Base-by-base conservation (phyloP, 2,329 filamentous ascomycete species). In the Gliomastix tumulicola region DNA sequence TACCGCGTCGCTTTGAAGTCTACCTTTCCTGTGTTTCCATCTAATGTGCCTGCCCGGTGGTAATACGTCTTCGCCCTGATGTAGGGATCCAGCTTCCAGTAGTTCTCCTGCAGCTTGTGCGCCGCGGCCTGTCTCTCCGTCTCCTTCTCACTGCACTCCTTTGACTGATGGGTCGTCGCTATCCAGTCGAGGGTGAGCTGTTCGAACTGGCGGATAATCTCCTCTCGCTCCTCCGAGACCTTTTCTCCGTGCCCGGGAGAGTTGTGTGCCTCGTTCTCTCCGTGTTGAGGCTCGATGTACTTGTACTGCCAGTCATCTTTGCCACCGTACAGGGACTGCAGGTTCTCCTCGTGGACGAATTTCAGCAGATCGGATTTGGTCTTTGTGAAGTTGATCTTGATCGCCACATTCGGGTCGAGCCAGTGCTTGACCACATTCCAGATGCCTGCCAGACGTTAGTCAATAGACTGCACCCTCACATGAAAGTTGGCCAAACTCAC, bases 391-490 rank as follows among this genome's bases (percentile, higher is more conserved):
- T 85, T 73, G 12, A 87, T 74, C 60, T 88, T 88, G 38, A 71
- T 63, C 4, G 82, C 82, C 17, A 88, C 79, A 6, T 86, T 80
- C 8, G 83, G 83, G 53, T 88, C 83, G 21, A 88, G 71, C 82
- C 82, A 87, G 50, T 79, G 80, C 44, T 74, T 77, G 57, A 88
- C 84, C 45, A 88, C 76, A 44, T 66, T 78, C 82, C 59, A 62
- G 11, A 60, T 48, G 8, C 57, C 57, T 60, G 22, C 15, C 15
- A 11, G 4, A 15, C 8, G 17, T n/a, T n/a, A n/a, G n/a, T n/a
- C n/a, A n/a, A n/a, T n/a, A n/a, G n/a, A n/a, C n/a, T n/a, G n/a
- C n/a, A n/a, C n/a, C n/a, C n/a, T n/a, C n/a, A n/a, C n/a, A n/a
- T n/a, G n/a, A n/a, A n/a, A n/a, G n/a, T n/a, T n/a, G n/a, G n/a